Evolutionary conservation across 768 basidiomycete species (phyloP), one percentile per base, ranked within the genome.

Genomic region (Mrakia blollopis): DNA sequence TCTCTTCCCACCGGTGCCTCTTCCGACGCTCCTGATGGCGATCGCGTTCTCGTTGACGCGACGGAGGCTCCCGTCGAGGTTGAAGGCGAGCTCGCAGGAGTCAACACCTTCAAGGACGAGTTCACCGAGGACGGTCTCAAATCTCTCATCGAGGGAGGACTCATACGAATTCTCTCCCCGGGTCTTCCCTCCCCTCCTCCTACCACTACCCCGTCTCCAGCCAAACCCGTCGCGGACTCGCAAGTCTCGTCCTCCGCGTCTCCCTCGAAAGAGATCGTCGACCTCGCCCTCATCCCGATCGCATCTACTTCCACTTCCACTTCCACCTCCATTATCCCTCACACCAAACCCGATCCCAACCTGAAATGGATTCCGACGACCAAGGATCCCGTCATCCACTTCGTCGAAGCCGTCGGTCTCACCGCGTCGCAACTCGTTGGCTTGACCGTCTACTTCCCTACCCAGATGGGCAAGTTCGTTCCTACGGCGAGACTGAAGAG

Each of bases 401-500:
- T 13, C 32, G 54, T 61, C 70, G 62, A 32, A 14, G 35, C 54
- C 62, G 39, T 18, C 76, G 54, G 28, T 44, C 71, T 37, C 30
- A 69, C 41, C 47, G 44, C 47, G 60, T 57, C 70, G 16, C 32
- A 37, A 41, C 71, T 77, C n/a, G 70, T 77, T 7, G 70, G 71
- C 60, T 23, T 72, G 41, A 67, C 50, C 37, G 76, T 77, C 50
- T 77, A 37, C 57, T 77, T 73, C 37, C 76, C 76, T 0, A 44
- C 61, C 16, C 32, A 68, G 28, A 21, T 65, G 32, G 71, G 70
- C 10, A 52, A 54, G 23, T 67, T 25, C 44, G 76, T 77, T 28
- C 76, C 76, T 14, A 65, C 62, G 14, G 72, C 76, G 28, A 72
- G 41, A n/a, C 39, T 77, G 25, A 77, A 73, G 52, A 35, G 63